Conservation (phyloP, 2,329 filamentous ascomycete genomes). For the Aspergillus novoparasiticus region DNA sequence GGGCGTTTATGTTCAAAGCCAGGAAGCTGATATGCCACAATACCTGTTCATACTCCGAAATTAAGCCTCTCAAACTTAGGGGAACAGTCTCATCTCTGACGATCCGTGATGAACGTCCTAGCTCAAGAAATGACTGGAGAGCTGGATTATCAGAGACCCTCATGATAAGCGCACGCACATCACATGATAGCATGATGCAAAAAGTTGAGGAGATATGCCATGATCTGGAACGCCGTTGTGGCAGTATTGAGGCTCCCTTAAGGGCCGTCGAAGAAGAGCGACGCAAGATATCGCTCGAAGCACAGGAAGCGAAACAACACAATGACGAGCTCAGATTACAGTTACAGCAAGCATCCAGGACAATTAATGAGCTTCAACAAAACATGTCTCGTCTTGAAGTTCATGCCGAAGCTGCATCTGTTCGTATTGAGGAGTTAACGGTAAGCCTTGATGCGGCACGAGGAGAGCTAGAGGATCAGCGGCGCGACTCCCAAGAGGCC, state of each 20-base stretch:
- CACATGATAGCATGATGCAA: constrained; percentile 51
- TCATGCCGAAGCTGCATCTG: constrained; percentile 41
- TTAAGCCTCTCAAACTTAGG: constrained; percentile 15
- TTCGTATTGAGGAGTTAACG: constrained; percentile 41
- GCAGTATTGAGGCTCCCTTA: constrained; percentile 57
- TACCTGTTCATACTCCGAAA: constrained; percentile 22
- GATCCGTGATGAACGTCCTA: constrained; percentile 17
- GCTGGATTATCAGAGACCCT: constrained; percentile 49
- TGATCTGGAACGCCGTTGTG: constrained; percentile 60
- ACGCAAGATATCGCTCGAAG: constrained; percentile 35
- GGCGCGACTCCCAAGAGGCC: constrained; percentile 33
- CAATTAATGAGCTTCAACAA: constrained; percentile 42
- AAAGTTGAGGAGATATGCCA: constrained; percentile 57
- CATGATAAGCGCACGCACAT: constrained; percentile 43
- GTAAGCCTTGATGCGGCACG: constrained; percentile 35
- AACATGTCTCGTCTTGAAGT: constrained; percentile 42
- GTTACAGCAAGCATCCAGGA: constrained; percentile 37
- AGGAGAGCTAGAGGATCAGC: constrained; percentile 42
- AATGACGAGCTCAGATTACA: constrained; percentile 42
- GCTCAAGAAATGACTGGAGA: constrained; percentile 52
- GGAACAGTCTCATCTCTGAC: constrained; percentile 13
- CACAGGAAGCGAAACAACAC: constrained; percentile 36
- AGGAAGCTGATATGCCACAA: constrained; percentile 10
- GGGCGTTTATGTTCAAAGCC: constrained; percentile 24
- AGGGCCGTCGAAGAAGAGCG: constrained; percentile 42